These are phyloP conservation scores for Catharanthus roseus DNA, from an alignment of 257 asterid species.

Conservation along the genomic window DNA sequence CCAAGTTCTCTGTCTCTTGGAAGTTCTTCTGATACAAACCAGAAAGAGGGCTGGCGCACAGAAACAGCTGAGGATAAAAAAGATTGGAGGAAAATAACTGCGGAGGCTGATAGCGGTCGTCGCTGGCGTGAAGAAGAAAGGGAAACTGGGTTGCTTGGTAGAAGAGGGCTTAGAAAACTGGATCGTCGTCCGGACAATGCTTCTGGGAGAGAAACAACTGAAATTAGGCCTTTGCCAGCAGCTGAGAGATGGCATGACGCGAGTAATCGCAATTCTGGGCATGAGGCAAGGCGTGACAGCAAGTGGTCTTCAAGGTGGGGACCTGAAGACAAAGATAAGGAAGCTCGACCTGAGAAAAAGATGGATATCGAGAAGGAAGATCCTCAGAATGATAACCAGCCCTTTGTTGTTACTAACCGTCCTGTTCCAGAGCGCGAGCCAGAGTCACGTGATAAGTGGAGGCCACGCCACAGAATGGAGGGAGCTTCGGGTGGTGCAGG, in stretches of 20 bases:
- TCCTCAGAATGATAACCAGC: conserved; percentile 50
- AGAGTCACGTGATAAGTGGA: conserved; percentile 98
- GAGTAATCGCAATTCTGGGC: conserved; percentile 58
- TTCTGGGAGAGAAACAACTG: conserved; percentile 67
- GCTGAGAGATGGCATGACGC: conserved; percentile 78
- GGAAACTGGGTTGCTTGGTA: conserved; percentile 92
- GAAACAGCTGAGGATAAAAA: conserved; percentile 75
- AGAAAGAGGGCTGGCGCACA: conserved; percentile 78
- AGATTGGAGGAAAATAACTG: conserved; percentile 65
- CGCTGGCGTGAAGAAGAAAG: conserved; percentile 99
- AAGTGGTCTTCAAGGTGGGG: conserved; percentile 99
- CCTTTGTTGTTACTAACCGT: conserved; percentile 50
- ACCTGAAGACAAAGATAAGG: conserved; percentile 95
- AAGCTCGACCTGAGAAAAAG: conserved; percentile 58
- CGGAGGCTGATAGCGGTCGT: conserved; percentile 73
- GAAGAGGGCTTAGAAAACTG: conserved; percentile 86
- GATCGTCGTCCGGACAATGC: conserved; percentile 74
- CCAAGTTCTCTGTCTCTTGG: conserved; percentile 87
- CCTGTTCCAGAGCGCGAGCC: conserved; percentile 67
- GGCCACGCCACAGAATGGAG: conserved; percentile 97
- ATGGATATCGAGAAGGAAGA: conserved; percentile 79
- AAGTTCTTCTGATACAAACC: conserved; percentile 62
- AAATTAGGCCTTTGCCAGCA: conserved; percentile 51
- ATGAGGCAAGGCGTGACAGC: conserved; percentile 79
- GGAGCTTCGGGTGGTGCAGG: conserved; percentile 55